Evolutionary conservation across 2,329 filamentous ascomycete genomes (phyloP).

Genomic region (Exophiala mesophila): DNA sequence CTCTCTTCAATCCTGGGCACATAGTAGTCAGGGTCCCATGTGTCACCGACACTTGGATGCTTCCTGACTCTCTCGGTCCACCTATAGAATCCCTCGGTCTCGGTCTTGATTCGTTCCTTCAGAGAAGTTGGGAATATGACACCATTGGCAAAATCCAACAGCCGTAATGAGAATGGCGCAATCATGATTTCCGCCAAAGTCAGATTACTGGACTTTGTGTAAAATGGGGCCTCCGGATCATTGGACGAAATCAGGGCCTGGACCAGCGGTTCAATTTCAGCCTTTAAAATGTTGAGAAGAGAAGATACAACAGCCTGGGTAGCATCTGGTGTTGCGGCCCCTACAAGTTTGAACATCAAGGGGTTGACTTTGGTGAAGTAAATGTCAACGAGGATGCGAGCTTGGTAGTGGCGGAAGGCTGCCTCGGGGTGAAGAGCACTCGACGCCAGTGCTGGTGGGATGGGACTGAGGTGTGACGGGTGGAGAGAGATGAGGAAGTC

Average conservation of each 20-base stretch:
- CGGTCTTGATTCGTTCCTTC: constrained; percentile 43
- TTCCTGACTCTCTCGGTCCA: constrained; percentile 59
- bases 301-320: constrained; percentile 46
- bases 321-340: constrained; percentile 47
- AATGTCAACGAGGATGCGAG: constrained; percentile 68
- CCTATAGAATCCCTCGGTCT: constrained; percentile 57
- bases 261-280: constrained; percentile 70
- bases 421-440: constrained; percentile 49
- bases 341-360: constrained; percentile 44
- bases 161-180: constrained; percentile 63
- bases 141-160: constrained; percentile 52
- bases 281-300: constrained; percentile 54
- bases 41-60: constrained; percentile 62
- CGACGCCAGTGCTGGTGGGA: background rate
- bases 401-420: constrained; percentile 60
- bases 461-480: constrained; percentile 57
- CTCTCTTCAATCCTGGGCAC: constrained; percentile 32
- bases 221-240: constrained; percentile 51
- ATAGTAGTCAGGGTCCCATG: constrained; percentile 53
- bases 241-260: constrained; percentile 29
- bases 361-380: constrained; percentile 59
- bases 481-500: constrained; percentile 67
- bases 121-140: constrained; percentile 40
- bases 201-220: constrained; percentile 58
- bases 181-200: constrained; percentile 70